Conservation (phyloP, 2,329 filamentous ascomycete genomes). For the Ceratocystis cubensis region DNA sequence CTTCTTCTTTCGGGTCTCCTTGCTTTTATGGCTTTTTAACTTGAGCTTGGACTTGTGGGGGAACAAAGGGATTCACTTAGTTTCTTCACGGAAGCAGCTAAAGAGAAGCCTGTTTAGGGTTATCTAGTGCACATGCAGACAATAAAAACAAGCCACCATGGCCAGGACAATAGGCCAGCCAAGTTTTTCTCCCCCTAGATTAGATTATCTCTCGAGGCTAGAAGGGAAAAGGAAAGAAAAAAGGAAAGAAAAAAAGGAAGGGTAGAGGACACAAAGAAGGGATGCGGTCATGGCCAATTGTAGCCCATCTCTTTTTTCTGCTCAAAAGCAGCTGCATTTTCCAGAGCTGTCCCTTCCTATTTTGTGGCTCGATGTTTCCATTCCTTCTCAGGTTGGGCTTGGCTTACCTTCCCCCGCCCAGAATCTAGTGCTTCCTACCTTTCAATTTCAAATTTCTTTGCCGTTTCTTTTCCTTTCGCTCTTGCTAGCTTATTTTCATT, state of each 20-base stretch:
- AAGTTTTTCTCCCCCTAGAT: no score
- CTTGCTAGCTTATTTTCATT: neutral
- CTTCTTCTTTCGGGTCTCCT: neutral
- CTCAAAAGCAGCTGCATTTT: neutral
- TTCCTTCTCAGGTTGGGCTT: neutral
- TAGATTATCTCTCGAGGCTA: neutral
- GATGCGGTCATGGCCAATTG: neutral
- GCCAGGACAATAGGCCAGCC: no score
- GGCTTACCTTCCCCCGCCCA: neutral
- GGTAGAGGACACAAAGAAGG: neutral
- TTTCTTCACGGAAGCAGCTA: neutral
- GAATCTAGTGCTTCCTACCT: neutral
- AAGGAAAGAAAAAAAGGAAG: neutral
- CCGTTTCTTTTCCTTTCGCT: neutral
- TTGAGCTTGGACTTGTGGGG: conserved; percentile 1
- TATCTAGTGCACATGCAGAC: neutral
- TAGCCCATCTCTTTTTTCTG: neutral
- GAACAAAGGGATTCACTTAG: neutral
- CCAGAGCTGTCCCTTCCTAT: neutral
- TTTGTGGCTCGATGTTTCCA: neutral
- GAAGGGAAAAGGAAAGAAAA: neutral
- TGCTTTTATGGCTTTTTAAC: neutral
- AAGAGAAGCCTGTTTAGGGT: neutral
- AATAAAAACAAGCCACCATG: no score
- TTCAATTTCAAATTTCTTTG: neutral